Conservation (phyloP, 106 monocot genomes). For the Dendrobium nobile region DNA sequence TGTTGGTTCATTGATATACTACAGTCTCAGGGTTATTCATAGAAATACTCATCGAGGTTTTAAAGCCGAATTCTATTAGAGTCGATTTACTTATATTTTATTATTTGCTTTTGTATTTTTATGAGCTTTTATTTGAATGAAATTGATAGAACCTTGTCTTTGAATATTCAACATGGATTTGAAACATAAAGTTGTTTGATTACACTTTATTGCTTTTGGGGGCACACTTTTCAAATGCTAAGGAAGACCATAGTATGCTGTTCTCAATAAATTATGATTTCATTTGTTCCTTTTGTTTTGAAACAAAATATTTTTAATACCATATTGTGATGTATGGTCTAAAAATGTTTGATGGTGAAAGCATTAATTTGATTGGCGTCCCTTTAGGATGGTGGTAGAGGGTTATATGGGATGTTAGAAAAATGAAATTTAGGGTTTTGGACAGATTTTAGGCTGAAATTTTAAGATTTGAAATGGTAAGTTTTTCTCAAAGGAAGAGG, state of each 20-base stretch:
- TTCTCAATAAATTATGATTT: not conserved
- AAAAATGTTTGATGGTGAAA: too few relatives aligned
- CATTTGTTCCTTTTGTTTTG: not conserved
- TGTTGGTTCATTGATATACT: conserved; percentile 53
- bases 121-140: not conserved
- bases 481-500: too few relatives aligned
- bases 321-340: too few relatives aligned
- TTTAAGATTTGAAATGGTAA: too few relatives aligned
- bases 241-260: not conserved
- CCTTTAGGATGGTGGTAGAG: too few relatives aligned
- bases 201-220: not conserved
- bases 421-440: too few relatives aligned
- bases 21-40: conserved; percentile 73
- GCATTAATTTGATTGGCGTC: too few relatives aligned
- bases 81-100: not conserved
- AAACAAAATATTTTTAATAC: too few relatives aligned
- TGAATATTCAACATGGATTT: not conserved
- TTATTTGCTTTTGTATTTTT: not conserved
- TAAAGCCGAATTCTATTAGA: not conserved
- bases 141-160: not conserved
- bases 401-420: too few relatives aligned
- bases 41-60: conserved; percentile 63
- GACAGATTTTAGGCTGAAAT: too few relatives aligned
- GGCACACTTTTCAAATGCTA: not conserved
- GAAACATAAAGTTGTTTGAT: not conserved